Evolutionary conservation across 2,329 filamentous ascomycete genomes (phyloP).

Genomic region (Xenoacremonium recifei): DNA sequence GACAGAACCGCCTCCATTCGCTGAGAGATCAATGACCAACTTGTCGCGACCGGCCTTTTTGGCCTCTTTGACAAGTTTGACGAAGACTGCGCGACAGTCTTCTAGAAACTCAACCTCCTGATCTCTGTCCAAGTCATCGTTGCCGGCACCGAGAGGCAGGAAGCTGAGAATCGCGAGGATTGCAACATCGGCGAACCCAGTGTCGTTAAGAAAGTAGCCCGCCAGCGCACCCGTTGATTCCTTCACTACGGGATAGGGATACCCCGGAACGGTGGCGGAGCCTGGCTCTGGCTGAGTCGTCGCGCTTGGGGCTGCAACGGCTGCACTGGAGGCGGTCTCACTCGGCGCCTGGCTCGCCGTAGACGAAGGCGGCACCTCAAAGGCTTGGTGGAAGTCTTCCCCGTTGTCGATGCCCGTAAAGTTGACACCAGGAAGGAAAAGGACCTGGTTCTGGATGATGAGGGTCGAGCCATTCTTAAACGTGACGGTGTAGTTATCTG

Average conservation of each 20-base stretch:
- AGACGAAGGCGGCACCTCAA: constrained; percentile 11
- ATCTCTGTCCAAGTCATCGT: neutral
- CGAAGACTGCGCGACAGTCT: constrained; percentile 16
- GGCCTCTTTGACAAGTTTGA: constrained; percentile 16
- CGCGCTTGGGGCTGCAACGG: neutral
- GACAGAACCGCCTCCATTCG: constrained; percentile 21
- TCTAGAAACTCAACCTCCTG: constrained; percentile 11
- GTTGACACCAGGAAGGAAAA: constrained; percentile 11
- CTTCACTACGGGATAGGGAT: constrained; percentile 15
- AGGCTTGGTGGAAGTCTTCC: constrained; percentile 17
- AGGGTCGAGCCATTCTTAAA: constrained; percentile 19
- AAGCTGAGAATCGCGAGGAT: constrained; percentile 23
- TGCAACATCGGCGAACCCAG: constrained; percentile 19
- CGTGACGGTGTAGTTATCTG: constrained; percentile 18
- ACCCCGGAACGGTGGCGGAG: constrained; percentile 3
- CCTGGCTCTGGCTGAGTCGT: neutral
- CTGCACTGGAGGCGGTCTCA: neutral
- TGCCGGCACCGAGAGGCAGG: constrained; percentile 13
- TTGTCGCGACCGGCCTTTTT: constrained; percentile 18
- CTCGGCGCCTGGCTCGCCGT: neutral
- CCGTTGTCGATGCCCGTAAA: constrained; percentile 19
- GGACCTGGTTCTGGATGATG: constrained; percentile 12
- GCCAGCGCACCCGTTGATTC: constrained; percentile 12
- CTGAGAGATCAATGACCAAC: constrained; percentile 23
- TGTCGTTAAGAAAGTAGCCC: constrained; percentile 18